phyloP scores from a whole-genome alignment of 495 filamentous ascomycete genomes.

The Rusavskia elegans region DNA sequence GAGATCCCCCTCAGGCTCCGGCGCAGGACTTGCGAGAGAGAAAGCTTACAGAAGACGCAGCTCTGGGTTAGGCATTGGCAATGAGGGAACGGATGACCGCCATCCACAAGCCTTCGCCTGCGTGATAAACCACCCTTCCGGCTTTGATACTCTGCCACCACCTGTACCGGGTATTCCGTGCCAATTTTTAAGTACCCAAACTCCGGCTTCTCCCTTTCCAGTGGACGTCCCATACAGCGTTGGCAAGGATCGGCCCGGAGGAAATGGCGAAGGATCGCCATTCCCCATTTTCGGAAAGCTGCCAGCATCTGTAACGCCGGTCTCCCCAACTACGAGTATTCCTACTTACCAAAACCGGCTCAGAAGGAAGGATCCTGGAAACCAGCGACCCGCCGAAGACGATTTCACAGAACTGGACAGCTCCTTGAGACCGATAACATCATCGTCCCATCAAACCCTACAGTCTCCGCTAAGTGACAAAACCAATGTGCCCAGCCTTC shows the following conservation, averaged over 20 bases:
- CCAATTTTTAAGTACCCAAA: neutral
- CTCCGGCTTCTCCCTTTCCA: neutral
- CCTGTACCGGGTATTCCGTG: slow-evolving; percentile 17
- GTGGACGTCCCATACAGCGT: neutral
- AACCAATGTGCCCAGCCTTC: slow-evolving; percentile 13
- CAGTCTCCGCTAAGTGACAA: slow-evolving; percentile 12
- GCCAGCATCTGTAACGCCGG: slow-evolving; percentile 8
- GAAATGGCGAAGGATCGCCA: neutral
- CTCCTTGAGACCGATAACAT: neutral
- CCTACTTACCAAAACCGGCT: neutral
- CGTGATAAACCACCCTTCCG: neutral
- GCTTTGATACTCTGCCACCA: slow-evolving; percentile 2
- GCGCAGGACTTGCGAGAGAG: slow-evolving; percentile 31
- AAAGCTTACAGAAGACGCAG: slow-evolving; percentile 41
- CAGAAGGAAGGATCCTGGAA: neutral
- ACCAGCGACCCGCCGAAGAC: neutral
- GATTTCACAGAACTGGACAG: neutral
- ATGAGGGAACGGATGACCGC: neutral
- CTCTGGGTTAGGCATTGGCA: slow-evolving; percentile 31
- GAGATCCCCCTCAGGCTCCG: slow-evolving; percentile 4
- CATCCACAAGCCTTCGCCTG: slow-evolving; percentile 1
- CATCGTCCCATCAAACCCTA: slow-evolving; percentile 11
- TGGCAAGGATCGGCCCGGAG: neutral
- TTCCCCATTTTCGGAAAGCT: slow-evolving; percentile 1
- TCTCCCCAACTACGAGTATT: neutral